Evolutionary conservation across 306 rosid genomes (phyloP), one percentile per base, ranked within the genome.

Genomic region (Dalbergia cultrata): DNA sequence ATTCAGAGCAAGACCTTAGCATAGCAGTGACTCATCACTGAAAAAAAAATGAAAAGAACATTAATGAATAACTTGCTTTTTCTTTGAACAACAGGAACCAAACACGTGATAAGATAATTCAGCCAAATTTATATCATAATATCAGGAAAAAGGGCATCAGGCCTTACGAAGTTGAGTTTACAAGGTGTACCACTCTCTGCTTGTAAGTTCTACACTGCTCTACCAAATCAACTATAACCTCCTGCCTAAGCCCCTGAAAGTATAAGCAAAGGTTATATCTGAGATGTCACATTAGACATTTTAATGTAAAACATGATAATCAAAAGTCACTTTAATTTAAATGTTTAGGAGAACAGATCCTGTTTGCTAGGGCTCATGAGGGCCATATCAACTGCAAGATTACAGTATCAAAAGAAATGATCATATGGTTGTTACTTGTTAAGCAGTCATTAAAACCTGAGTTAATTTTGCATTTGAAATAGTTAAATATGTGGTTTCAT

Each of bases 101-200:
- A 77, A 81, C 67, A 65, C 22, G 63, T 39, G 53, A 43, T 17
- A 50, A 47, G 57, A 67, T 67, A 72, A 54, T 49, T 22, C 19
- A 44, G 43, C 47, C 57, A 44, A 59, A 13, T 41, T 37, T 62
- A 60, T n/a, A 43, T 74, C 33, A 45, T 49, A 66, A 72, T 70
- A 39, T 59, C 49, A 37, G 12, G 33, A 61, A 75, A 61, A 75
- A 57, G 77, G 65, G 72, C 65, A 74, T 37, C 66, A 56, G 85
- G 85, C 37, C 97, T 87, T 90, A 96, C 99, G 93, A 84, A 67
- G 98, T 96, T 45, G 98, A 90, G 83, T 96, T 96, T 80, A 96
- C 99, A 80, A 96, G 97, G 88, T 93, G 98, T 61, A 96, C 97
- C 87, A 96, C 98, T 84, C 97, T 92, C 87, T 92, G 98, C 88